These are phyloP conservation scores for Clavaria fumosa DNA, from an alignment of 768 basidiomycete genomes.

Conservation along the genomic window DNA sequence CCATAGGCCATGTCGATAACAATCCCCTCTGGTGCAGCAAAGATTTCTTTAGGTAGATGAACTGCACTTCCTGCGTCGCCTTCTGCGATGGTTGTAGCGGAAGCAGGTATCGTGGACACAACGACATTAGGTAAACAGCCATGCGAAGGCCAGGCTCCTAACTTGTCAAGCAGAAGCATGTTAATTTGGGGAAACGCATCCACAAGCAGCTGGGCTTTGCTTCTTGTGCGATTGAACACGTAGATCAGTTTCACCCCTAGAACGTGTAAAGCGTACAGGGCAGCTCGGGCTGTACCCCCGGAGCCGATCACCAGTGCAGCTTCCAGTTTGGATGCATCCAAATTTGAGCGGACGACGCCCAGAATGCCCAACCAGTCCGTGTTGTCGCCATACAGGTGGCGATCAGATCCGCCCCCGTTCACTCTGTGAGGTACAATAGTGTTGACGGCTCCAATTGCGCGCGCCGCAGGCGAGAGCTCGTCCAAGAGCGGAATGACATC, in stretches of 20 bases:
- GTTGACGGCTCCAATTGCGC: slow-evolving; percentile 87
- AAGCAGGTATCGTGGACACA: slow-evolving; percentile 78
- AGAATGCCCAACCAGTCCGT: slow-evolving; percentile 91
- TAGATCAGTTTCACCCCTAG: slow-evolving; percentile 61
- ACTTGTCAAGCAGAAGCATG: slow-evolving; percentile 41
- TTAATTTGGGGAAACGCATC: slow-evolving; percentile 48
- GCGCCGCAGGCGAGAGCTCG: slow-evolving; percentile 62
- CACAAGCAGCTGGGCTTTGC: slow-evolving; percentile 58
- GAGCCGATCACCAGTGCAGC: slow-evolving; percentile 83
- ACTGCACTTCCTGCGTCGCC: slow-evolving; percentile 21
- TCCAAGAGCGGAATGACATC: slow-evolving; percentile 79
- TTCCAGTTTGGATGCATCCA: slow-evolving; percentile 24
- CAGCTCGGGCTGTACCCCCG: slow-evolving; percentile 89
- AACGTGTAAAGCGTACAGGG: slow-evolving; percentile 72
- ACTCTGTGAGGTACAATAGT: slow-evolving; percentile 53
- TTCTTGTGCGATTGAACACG: slow-evolving; percentile 72
- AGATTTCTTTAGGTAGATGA: slow-evolving; percentile 39
- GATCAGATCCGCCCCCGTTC: slow-evolving; percentile 23
- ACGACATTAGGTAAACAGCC: slow-evolving; percentile 46
- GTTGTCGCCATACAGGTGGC: slow-evolving; percentile 76
- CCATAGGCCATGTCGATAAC: slow-evolving; percentile 94
- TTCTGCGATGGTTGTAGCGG: slow-evolving; percentile 29
- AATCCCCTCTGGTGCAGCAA: slow-evolving; percentile 29
- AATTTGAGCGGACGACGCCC: slow-evolving; percentile 30
- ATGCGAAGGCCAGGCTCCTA: slow-evolving; percentile 17